Evolutionary conservation across 306 rosid species (phyloP).

Genomic region (Hippophae rhamnoides): DNA sequence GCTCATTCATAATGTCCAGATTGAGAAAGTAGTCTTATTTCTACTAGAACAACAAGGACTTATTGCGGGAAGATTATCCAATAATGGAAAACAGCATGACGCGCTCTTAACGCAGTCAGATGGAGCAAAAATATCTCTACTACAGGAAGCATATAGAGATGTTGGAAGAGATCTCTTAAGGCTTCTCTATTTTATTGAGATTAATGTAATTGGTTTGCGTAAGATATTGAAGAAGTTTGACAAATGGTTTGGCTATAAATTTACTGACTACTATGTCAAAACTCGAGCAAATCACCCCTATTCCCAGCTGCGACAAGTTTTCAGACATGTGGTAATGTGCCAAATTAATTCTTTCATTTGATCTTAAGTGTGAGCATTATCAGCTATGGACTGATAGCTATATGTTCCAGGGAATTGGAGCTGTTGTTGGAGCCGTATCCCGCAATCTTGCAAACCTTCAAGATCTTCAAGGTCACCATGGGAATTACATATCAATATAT

Average conservation of each 20-base stretch:
- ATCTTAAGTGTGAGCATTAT: constrained; percentile 3
- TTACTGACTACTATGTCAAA: constrained; percentile 79
- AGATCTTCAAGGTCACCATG: constrained; percentile 54
- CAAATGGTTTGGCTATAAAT: constrained; percentile 70
- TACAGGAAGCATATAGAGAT: constrained; percentile 57
- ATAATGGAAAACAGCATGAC: constrained; percentile 42
- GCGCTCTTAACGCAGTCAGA: constrained; percentile 43
- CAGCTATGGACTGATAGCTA: constrained; percentile 1
- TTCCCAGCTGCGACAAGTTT: constrained; percentile 84
- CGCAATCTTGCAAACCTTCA: constrained; percentile 59
- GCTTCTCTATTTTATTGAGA: constrained; percentile 66
- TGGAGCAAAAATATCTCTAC: constrained; percentile 35
- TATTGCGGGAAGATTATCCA: constrained; percentile 64
- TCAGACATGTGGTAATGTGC: constrained; percentile 83
- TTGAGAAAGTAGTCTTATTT: constrained; percentile 76
- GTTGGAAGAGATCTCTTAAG: constrained; percentile 69
- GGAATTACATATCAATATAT: constrained; percentile 77
- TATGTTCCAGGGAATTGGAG: constrained; percentile 62
- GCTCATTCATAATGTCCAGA: constrained; percentile 30
- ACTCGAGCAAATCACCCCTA: constrained; percentile 91
- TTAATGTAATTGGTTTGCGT: constrained; percentile 76
- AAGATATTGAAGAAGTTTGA: constrained; percentile 91
- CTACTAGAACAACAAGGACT: constrained; percentile 87
- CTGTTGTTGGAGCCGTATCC: constrained; percentile 88
- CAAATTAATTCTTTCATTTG: not conserved